Conservation (phyloP, 2,329 filamentous ascomycete genomes). For the Lanzia echinophila region DNA sequence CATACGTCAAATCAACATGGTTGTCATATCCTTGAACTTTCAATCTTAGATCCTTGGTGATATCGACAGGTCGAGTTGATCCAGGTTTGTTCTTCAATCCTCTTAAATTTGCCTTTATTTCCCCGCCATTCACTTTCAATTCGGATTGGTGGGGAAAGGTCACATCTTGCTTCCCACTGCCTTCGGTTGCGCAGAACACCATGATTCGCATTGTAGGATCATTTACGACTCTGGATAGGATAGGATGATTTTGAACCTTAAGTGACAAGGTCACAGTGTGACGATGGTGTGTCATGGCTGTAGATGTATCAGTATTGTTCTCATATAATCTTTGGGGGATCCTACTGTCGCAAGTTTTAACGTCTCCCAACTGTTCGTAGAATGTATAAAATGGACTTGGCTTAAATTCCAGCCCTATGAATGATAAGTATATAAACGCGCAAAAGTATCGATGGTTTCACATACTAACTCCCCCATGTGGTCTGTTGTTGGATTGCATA, state of each 20-base stretch:
- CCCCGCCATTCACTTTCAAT: slow-evolving; percentile 79
- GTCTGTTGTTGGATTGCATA: slow-evolving; percentile 7
- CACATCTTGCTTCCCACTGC: slow-evolving; percentile 63
- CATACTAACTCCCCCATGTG: slow-evolving; percentile 7
- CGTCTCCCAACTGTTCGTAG: slow-evolving; percentile 54
- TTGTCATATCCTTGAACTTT: slow-evolving; percentile 65
- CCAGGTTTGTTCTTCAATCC: slow-evolving; percentile 95
- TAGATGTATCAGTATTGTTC: background rate
- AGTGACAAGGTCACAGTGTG: slow-evolving; percentile 51
- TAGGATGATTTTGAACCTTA: slow-evolving; percentile 42
- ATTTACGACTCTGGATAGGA: slow-evolving; percentile 18
- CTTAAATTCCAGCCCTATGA: slow-evolving; percentile 50
- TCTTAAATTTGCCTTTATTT: slow-evolving; percentile 87
- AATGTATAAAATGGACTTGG: slow-evolving; percentile 81
- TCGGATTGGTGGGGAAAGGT: slow-evolving; percentile 90
- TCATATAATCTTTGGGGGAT: too few species aligned
- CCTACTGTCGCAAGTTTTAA: slow-evolving; percentile 68
- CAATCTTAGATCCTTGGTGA: slow-evolving; percentile 69
- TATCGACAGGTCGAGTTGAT: slow-evolving; percentile 86
- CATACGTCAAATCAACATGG: slow-evolving; percentile 80
- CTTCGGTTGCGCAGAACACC: slow-evolving; percentile 72
- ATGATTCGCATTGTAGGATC: slow-evolving; percentile 55
- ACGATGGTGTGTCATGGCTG: slow-evolving; percentile 31
- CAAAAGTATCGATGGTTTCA: background rate
- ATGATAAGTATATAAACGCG: slow-evolving; percentile 11